Evolutionary conservation across 345 rosid genomes (phyloP).

Genomic region (Combretum micranthum): DNA sequence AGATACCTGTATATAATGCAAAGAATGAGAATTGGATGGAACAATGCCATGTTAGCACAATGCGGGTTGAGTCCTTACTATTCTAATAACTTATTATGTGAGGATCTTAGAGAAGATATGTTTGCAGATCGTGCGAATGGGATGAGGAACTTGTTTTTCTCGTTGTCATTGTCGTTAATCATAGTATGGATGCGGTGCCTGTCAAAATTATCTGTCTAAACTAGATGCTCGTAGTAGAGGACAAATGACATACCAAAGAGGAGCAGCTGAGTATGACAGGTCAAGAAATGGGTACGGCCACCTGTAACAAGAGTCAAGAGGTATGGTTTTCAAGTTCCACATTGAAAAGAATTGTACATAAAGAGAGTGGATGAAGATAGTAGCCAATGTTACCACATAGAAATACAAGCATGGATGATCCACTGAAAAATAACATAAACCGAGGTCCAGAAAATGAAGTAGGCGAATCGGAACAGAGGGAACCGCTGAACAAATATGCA

Average conservation of each 20-base stretch:
- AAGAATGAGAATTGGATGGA: not conserved
- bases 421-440: conserved; percentile 75
- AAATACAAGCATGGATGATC: conserved; percentile 77
- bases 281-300: conserved; percentile 97
- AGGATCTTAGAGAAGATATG: too few relatives aligned
- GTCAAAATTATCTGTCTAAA: not conserved
- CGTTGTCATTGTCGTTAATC: not conserved
- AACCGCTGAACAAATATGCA: conserved; percentile 49
- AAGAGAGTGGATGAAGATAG: not conserved
- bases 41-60: not conserved
- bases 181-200: not conserved
- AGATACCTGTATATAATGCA: conserved; percentile 62
- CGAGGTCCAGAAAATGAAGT: conserved; percentile 67
- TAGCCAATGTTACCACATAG: conserved; percentile 47
- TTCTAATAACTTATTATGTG: too few relatives aligned
- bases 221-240: not conserved
- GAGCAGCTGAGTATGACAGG: conserved; percentile 61
- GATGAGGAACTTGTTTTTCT: too few relatives aligned
- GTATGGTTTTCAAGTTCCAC: conserved; percentile 4
- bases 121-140: too few relatives aligned
- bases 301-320: conserved; percentile 41
- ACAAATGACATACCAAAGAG: conserved; percentile 55
- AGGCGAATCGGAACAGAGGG: conserved; percentile 72
- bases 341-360: not conserved
- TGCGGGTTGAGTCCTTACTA: too few relatives aligned